Conservation (phyloP, 169 alveolate species). For the Ichthyophthirius multifiliis region DNA sequence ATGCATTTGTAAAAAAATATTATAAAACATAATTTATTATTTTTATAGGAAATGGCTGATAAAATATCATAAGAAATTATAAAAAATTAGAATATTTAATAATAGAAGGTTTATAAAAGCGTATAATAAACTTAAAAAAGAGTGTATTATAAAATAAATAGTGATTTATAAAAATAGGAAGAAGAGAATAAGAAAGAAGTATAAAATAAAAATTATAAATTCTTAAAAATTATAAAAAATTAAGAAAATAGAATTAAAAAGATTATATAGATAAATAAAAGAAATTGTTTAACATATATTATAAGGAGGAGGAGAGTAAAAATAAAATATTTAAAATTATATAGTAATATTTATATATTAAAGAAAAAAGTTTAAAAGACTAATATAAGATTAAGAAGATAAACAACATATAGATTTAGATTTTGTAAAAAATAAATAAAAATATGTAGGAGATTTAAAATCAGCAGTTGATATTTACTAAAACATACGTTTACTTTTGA, state of each 20-base stretch:
- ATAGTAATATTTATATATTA: neutral
- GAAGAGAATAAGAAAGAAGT: neutral
- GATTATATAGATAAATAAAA: slow-evolving; percentile 11
- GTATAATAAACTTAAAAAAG: neutral
- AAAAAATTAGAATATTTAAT: neutral
- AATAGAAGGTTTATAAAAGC: neutral
- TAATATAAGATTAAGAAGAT: neutral
- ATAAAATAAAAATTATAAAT: neutral
- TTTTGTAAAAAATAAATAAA: neutral
- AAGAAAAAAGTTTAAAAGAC: slow-evolving; percentile 15
- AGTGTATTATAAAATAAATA: neutral
- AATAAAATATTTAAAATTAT: neutral
- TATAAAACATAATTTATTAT: neutral
- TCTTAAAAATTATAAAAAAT: neutral
- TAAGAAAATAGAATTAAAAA: neutral
- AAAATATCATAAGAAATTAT: neutral
- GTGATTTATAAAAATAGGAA: neutral
- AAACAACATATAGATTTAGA: slow-evolving; percentile 13
- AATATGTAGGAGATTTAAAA: neutral
- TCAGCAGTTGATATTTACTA: neutral
- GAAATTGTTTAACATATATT: slow-evolving; percentile 6
- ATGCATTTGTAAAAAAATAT: neutral
- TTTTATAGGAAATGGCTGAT: neutral
- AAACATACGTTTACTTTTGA: neutral
- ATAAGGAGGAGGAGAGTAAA: slow-evolving; percentile 21